Percentiles rank a stretch among this genome's conserved stretches.
These are phyloP conservation scores for Sicyos edulis DNA, from an alignment of 306 rosid species.

Conservation along the genomic window DNA sequence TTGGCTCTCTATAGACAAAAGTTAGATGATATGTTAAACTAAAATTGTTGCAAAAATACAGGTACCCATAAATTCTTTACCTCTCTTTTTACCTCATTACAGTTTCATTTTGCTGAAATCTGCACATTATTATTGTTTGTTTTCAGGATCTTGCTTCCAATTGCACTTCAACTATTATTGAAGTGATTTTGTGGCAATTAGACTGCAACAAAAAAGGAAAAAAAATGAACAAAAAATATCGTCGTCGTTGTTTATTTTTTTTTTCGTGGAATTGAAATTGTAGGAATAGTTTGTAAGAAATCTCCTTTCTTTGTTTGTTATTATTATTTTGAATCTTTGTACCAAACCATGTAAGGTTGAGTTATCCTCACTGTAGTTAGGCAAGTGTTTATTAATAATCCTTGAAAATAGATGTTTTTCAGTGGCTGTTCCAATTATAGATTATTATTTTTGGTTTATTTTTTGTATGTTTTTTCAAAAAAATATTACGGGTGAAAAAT, in stretches of 20 bases:
- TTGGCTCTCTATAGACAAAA: conserved; percentile 63
- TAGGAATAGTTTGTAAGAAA: background rate
- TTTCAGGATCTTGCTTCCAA: conserved; percentile 16
- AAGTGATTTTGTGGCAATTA: conserved; percentile 9
- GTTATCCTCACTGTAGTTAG: background rate
- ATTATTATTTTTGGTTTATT: no score
- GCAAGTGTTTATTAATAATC: background rate
- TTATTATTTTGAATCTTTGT: conserved; percentile 10
- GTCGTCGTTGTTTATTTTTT: background rate
- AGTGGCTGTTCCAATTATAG: no score
- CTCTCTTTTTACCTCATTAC: conserved; percentile 4
- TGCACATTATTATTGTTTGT: background rate
- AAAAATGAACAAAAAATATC: background rate
- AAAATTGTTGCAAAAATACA: conserved; percentile 13
- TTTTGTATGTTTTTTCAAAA: no score
- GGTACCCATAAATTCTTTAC: conserved; percentile 24
- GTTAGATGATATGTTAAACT: conserved; percentile 45
- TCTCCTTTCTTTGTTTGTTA: background rate
- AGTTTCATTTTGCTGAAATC: background rate
- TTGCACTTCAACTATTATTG: conserved; percentile 6
- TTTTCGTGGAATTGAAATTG: background rate
- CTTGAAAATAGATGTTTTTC: conserved; percentile 4
- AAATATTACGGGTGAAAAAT: no score
- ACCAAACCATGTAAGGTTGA: conserved; percentile 5
- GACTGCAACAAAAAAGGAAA: conserved; percentile 14